Conservation (phyloP, 441 rosid genomes). For the Kokia cookei region DNA sequence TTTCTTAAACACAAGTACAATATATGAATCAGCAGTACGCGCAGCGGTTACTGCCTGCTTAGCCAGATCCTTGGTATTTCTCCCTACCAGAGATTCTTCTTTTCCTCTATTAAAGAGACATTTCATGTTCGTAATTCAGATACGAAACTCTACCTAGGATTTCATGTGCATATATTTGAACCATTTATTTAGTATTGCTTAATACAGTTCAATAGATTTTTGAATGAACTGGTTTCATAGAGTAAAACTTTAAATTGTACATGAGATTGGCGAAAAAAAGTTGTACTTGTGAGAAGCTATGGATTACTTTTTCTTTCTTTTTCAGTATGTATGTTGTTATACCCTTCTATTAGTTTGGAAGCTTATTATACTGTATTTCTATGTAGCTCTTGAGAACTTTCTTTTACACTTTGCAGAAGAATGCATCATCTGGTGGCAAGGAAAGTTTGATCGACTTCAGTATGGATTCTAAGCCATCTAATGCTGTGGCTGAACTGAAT, state of each 20-base stretch:
- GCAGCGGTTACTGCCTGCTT: background rate
- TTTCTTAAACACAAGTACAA: background rate
- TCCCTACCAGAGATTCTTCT: background rate
- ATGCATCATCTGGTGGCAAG: constrained; percentile 22
- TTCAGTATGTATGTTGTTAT: background rate
- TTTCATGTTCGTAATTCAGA: background rate
- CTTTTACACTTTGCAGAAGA: constrained; percentile 28
- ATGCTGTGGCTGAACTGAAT: constrained; percentile 11
- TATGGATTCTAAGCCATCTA: constrained; percentile 24
- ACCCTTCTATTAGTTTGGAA: background rate
- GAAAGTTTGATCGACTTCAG: constrained; percentile 40
- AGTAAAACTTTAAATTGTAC: background rate
- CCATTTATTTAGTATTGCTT: background rate
- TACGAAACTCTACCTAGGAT: background rate
- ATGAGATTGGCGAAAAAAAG: background rate
- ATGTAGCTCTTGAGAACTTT: background rate
- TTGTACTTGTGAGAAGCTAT: background rate
- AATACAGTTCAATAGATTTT: background rate
- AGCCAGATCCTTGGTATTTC: background rate
- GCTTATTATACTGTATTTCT: background rate
- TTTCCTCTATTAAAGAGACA: background rate
- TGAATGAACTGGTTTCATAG: background rate
- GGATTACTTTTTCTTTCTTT: background rate
- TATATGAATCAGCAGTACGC: background rate
- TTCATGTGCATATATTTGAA: background rate